Evolutionary conservation across 345 rosid genomes (phyloP).

Genomic region (Psidium guajava): DNA sequence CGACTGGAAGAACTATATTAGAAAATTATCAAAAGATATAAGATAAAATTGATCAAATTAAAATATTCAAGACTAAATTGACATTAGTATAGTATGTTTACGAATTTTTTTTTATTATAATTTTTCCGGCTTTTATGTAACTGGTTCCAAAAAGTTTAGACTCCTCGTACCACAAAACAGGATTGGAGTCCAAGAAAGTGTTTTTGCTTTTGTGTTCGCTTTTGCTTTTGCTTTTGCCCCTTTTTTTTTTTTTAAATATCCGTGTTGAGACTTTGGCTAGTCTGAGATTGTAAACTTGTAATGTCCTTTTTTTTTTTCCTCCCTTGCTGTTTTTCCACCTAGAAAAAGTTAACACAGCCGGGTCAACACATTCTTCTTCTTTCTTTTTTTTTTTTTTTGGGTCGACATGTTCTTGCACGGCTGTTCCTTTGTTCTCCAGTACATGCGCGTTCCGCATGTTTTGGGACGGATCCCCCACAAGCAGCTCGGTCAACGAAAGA

Average conservation of each 20-base stretch:
- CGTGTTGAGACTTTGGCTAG: too few species aligned
- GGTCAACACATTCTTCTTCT: not conserved
- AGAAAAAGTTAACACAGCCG: not conserved
- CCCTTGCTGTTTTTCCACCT: not conserved
- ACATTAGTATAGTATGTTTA: not conserved
- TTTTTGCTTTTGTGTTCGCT: too few species aligned
- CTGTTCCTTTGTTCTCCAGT: not conserved
- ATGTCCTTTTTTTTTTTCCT: not conserved
- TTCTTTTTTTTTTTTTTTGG: not conserved
- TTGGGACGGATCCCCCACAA: not conserved
- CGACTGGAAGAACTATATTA: rapidly evolving
- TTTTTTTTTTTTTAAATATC: too few species aligned
- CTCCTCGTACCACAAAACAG: not conserved
- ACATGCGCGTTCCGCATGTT: not conserved
- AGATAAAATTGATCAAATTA: not conserved
- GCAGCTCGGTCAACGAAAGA: not conserved
- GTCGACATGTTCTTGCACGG: not conserved
- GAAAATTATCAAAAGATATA: not conserved
- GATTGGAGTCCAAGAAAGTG: not conserved
- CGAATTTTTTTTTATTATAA: not conserved
- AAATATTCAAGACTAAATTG: not conserved
- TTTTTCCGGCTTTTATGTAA: not conserved
- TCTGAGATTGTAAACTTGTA: rapidly evolving
- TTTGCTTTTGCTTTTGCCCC: too few species aligned
- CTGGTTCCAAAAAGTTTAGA: not conserved